phyloP scores from a whole-genome alignment of 2,329 filamentous ascomycete genomes.

The Coniella lustricola region DNA sequence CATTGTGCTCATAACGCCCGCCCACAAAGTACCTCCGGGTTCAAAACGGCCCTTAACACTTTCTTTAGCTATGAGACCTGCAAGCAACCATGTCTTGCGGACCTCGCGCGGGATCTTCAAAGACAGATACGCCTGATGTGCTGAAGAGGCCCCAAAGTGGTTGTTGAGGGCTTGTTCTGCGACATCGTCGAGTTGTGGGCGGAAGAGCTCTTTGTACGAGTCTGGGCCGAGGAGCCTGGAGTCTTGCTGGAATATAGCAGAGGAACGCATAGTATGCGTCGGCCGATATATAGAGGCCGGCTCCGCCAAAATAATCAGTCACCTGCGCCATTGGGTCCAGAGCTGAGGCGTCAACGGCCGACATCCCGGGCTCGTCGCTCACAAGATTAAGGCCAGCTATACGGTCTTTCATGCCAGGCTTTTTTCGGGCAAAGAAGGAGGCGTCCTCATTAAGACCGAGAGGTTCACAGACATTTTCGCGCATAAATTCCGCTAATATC shows the following conservation, averaged over 20 bases:
- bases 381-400: conserved; percentile 20
- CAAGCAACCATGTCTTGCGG: conserved; percentile 21
- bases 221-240: conserved; percentile 17
- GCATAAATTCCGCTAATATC: conserved; percentile 21
- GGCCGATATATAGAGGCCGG: conserved; percentile 16
- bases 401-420: conserved; percentile 17
- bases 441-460: conserved; percentile 17
- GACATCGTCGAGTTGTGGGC: conserved; percentile 21
- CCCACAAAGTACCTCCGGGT: conserved; percentile 19
- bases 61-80: conserved; percentile 21
- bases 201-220: conserved; percentile 22
- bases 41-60: conserved; percentile 19
- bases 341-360: conserved; percentile 16
- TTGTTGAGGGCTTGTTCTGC: conserved; percentile 21
- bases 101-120: conserved; percentile 18
- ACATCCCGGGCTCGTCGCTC: conserved; percentile 17
- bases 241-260: conserved; percentile 21
- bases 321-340: conserved; percentile 18
- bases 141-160: conserved; percentile 14
- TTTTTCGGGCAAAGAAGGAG: conserved; percentile 23
- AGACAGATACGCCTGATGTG: conserved; percentile 17
- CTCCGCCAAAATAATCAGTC: conserved; percentile 21
- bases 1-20: conserved; percentile 17
- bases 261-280: conserved; percentile 22
- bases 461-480: conserved; percentile 16